phyloP scores from a whole-genome alignment of 2,329 filamentous ascomycete species.

The Pyrenochaeta sp. region DNA sequence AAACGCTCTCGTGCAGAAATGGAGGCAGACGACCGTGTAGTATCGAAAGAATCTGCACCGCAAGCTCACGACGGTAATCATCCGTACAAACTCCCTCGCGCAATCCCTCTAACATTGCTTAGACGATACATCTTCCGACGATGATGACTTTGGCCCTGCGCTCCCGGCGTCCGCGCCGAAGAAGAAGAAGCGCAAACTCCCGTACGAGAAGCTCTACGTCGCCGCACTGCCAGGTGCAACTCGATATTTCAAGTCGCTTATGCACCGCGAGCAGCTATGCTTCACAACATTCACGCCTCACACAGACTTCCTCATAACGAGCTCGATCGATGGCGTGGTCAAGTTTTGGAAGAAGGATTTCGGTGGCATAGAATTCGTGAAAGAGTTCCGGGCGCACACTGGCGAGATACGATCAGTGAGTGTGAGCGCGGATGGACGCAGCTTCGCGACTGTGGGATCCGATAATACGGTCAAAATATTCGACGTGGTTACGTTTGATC shows the following conservation, averaged over 20 bases:
- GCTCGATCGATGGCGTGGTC: constrained; percentile 92
- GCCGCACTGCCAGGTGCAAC: constrained; percentile 81
- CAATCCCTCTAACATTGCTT: constrained; percentile 16
- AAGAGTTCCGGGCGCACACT: constrained; percentile 92
- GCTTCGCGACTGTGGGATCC: constrained; percentile 85
- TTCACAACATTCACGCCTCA: constrained; percentile 88
- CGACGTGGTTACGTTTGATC: constrained; percentile 79
- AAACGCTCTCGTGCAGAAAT: constrained; percentile 39
- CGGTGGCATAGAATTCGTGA: constrained; percentile 94
- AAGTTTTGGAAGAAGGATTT: constrained; percentile 99
- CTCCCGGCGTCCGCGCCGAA: constrained; percentile 81
- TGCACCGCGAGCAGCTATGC: constrained; percentile 95
- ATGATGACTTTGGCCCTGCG: constrained; percentile 91
- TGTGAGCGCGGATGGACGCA: constrained; percentile 87
- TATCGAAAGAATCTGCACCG: constrained; percentile 14
- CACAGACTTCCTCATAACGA: constrained; percentile 95
- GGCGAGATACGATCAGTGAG: constrained; percentile 86
- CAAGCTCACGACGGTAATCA: constrained; percentile 23
- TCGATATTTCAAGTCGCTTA: constrained; percentile 93
- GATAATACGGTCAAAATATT: constrained; percentile 84
- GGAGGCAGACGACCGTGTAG: constrained; percentile 25
- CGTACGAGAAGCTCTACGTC: constrained; percentile 94
- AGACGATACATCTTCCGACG: constrained; percentile 70
- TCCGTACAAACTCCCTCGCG: constrained; percentile 13
- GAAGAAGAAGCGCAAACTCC: constrained; percentile 90